Evolutionary conservation across 371 early-diverging fungal genomes (phyloP), one percentile per base, ranked within the genome.

Genomic region (Mucor racemosus): DNA sequence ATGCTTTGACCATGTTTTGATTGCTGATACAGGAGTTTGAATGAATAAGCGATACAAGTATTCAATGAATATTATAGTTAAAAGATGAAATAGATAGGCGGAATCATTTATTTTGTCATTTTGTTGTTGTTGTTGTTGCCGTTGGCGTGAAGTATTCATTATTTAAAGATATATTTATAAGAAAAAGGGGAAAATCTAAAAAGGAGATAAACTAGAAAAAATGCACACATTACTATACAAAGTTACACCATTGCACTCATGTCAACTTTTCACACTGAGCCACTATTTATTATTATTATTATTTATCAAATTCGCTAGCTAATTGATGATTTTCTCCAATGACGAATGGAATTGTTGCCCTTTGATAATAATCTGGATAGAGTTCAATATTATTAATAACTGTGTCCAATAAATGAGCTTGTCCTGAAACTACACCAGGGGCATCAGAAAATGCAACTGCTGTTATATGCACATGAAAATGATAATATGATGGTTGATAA

Each of bases 401-500:
- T 5, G 85, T 85, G 67, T 91, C 91, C 21, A 94, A 71, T 59
- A 93, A 72, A 63, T 92, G 92, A 0, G 94, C 91, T 58, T 92
- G 90, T 13, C 91, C 94, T 14, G 84, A 86, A 3, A 78, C 68
- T 44, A 90, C 86, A 11, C 91, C 91, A 4, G 87, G 83, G 0
- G 84, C 84, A 54, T 81, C 84, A 9, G 74, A 77, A 53, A 88
- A 82, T 1, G 85, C 66, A 6, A 91, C 76, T 70, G 91, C 88
- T 7, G 91, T 90, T 13, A 94, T 82, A 69, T 95, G 94, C 15
- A 95, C 82, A 72, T 95, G 95, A 42, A 93, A 88, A 62, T 92
- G 92, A 63, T 92, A 95, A 71, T 95, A 95, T 6, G 91, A 89
- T 1, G 95, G 95, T 62, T 90, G 93, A 73, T 95, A 95, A 74